These are phyloP conservation scores for Aurinia saxatilis DNA, from an alignment of 345 rosid genomes.

Conservation along the genomic window DNA sequence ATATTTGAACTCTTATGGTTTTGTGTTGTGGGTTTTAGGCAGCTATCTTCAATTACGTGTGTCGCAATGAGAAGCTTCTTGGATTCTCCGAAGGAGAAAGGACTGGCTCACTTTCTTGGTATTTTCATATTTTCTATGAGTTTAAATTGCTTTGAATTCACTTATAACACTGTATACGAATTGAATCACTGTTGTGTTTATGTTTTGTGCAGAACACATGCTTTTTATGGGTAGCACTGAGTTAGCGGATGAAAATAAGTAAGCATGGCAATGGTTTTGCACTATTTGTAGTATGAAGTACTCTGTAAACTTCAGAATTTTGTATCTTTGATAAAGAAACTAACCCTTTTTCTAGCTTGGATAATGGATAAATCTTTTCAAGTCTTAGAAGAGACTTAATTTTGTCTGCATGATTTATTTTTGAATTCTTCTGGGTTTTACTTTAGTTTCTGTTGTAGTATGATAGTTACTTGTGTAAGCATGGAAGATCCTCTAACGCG, in stretches of 20 bases:
- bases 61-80: constrained; percentile 93
- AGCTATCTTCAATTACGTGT: constrained; percentile 93
- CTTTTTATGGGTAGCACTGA: constrained; percentile 96
- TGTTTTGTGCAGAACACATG: constrained; percentile 71
- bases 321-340: neutral
- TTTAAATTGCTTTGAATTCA: neutral
- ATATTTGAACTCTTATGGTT: neutral
- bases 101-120: constrained; percentile 97
- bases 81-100: constrained; percentile 94
- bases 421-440: constrained; percentile 30
- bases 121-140: constrained; percentile 1
- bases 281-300: neutral
- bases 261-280: constrained; percentile 14
- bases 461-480: constrained; percentile 97
- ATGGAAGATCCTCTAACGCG: constrained; percentile 96
- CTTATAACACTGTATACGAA: neutral
- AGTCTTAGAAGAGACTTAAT: neutral
- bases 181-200: neutral
- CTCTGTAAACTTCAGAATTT: neutral
- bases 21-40: constrained; percentile 43
- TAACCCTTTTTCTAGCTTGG: neutral
- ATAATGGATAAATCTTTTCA: constrained; percentile 4
- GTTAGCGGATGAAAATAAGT: constrained; percentile 97
- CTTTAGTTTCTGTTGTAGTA: constrained; percentile 60
- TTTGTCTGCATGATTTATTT: constrained; percentile 8